Percentiles rank a stretch among this genome's conserved stretches.
These are phyloP conservation scores for Ophiostoma novo-ulmi DNA, from an alignment of 2,329 filamentous ascomycete genomes.

Conservation along the genomic window DNA sequence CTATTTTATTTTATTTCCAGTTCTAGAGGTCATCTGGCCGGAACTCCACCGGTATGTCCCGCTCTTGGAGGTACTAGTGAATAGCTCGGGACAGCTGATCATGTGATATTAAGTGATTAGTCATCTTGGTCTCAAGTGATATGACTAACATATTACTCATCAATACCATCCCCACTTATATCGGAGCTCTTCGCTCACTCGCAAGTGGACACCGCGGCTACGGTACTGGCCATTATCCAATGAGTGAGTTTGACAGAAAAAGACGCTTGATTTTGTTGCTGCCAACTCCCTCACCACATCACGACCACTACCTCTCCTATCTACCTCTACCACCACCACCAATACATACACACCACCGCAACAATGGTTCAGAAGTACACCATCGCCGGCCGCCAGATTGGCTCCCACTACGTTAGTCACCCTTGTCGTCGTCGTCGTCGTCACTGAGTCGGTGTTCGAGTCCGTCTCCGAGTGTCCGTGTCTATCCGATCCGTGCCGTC, in stretches of 20 bases:
- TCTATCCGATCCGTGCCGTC: not conserved
- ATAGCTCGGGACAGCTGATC: not conserved
- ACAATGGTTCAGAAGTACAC: slow-evolving; percentile 48
- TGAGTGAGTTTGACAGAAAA: slow-evolving; percentile 14
- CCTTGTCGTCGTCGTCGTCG: not conserved
- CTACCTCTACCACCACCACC: not conserved
- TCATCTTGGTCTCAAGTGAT: accelerated
- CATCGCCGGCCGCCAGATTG: slow-evolving; percentile 55
- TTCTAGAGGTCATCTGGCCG: not conserved
- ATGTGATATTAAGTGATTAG: not conserved
- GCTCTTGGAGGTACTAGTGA: not conserved
- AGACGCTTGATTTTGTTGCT: slow-evolving; percentile 23
- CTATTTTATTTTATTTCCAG: not conserved
- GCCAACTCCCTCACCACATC: slow-evolving; percentile 10
- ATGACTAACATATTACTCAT: not conserved
- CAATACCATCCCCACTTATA: not conserved
- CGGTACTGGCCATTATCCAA: not conserved
- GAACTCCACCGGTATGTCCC: slow-evolving; percentile 3
- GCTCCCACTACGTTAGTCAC: slow-evolving; percentile 55
- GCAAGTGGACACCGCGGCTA: not conserved
- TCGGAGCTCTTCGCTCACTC: slow-evolving; percentile 13
- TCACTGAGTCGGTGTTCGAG: not conserved
- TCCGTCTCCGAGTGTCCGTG: not conserved
- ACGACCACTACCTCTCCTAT: not conserved
- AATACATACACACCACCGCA: slow-evolving; percentile 17